Evolutionary conservation across 1,284 basidiomycete genomes (phyloP), one percentile per base, ranked within the genome.

Genomic region (Melampsora americana): DNA sequence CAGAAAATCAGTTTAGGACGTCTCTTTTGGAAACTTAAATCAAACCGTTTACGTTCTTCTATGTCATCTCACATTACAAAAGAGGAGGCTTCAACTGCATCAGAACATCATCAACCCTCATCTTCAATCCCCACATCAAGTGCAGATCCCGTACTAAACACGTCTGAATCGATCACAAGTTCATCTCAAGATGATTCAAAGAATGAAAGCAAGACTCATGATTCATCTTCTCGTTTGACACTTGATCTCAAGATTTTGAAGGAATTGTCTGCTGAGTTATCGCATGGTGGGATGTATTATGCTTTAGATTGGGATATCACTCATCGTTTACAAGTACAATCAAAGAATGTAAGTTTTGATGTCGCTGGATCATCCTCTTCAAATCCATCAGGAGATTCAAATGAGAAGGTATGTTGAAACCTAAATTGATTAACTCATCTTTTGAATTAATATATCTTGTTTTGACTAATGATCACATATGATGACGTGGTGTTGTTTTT

Each of bases 211-310:
- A 64, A 14, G 35, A 39, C 23, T 64, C 14, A 64, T 9, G 35
- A 30, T 23, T 35, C 35, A 32, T 39, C 60, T 20, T 39, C 42
- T 30, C 42, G 70, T 30, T 28, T 66, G 14, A 46, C 71, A 35
- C 71, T 74, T n/a, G 71, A 74, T 44, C 62, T 48, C n/a, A 74
- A 59, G 28, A 53, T 74, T 28, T 26, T 74, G 3, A 39, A 32
- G 20, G 71, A 65, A 23, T 62, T 74, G 6, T 66, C n/a, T 56
- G 46, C 46, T 56, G 64, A 74, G 50, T 30, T 74, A 30, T 53
- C 48, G 16, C 62, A 48, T 44, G 64, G 71, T 26, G 71, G 71
- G n/a, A 74, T 74, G 71, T 74, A 66, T 39, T 74, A 66, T 35
- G 64, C 64, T 11, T 53, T 74, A 4, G 71, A 66, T 39, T 66